Evolutionary conservation across 169 alveolate species (phyloP).

Genomic region (Perkinsus marinus): DNA sequence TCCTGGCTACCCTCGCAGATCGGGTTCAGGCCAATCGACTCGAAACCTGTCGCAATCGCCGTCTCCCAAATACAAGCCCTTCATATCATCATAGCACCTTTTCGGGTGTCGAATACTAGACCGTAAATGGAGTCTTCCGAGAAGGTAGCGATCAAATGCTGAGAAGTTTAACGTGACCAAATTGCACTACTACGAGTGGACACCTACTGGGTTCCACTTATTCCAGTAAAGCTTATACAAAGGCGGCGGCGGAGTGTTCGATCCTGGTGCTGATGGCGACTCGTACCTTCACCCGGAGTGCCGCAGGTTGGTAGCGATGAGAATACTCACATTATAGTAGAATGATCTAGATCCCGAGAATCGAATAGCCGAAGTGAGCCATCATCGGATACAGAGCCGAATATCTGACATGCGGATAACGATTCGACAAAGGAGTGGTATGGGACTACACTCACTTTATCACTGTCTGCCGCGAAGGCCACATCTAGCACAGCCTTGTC

Average conservation of each 20-base stretch:
- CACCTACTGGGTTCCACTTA: neutral
- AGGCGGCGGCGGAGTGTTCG: neutral
- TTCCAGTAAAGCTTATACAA: neutral
- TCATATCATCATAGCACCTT: neutral
- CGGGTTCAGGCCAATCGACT: neutral
- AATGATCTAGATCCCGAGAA: conserved; percentile 16
- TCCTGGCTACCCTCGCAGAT: neutral
- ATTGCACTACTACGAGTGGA: neutral
- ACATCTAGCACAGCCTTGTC: conserved; percentile 78
- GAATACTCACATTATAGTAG: conserved; percentile 11
- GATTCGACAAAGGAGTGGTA: neutral
- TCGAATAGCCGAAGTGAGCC: conserved; percentile 22
- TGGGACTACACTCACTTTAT: neutral
- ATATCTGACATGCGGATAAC: neutral
- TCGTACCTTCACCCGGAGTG: neutral
- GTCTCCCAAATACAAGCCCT: too few relatives aligned
- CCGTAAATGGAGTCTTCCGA: neutral
- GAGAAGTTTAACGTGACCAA: neutral
- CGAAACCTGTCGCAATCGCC: neutral
- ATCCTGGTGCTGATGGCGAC: neutral
- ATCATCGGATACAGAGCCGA: conserved; percentile 22
- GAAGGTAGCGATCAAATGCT: neutral
- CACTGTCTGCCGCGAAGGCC: conserved; percentile 36
- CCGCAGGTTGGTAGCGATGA: too few relatives aligned
- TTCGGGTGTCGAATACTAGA: neutral